phyloP scores from a whole-genome alignment of 1,284 basidiomycete species.

The Fomitiporia mediterranea region DNA sequence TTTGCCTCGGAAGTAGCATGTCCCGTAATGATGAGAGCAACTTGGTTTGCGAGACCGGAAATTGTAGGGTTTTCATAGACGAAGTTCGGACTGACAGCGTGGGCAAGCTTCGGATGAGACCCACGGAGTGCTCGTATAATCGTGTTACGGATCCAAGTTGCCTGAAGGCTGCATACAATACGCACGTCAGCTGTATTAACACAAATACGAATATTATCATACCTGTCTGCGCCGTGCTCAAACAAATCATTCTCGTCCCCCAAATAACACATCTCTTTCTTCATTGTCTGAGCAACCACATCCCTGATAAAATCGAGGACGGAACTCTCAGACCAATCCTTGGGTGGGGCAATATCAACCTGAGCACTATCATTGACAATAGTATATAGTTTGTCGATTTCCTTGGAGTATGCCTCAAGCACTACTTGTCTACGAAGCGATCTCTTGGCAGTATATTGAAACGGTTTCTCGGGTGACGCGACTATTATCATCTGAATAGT shows the following conservation, averaged over 20 bases:
- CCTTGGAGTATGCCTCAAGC: conserved; percentile 19
- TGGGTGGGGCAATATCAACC: conserved; percentile 12
- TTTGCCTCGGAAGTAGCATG: background rate
- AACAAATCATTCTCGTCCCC: conserved; percentile 37
- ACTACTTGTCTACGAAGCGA: conserved; percentile 14
- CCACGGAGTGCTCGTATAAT: conserved; percentile 32
- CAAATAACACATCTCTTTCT: background rate
- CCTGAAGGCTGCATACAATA: conserved; percentile 33
- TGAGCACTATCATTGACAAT: conserved; percentile 19
- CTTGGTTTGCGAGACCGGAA: conserved; percentile 25
- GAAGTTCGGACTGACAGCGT: conserved; percentile 28
- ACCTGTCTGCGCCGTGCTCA: conserved; percentile 41
- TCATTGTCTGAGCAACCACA: conserved; percentile 20
- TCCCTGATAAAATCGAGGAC: conserved; percentile 16
- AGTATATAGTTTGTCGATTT: conserved; percentile 21
- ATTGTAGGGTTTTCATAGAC: conserved; percentile 36
- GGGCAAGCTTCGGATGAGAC: background rate
- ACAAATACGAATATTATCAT: background rate
- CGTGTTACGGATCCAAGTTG: conserved; percentile 39
- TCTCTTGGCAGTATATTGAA: conserved; percentile 22
- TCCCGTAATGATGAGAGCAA: conserved; percentile 21
- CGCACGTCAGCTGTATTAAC: background rate
- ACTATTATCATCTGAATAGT: conserved; percentile 20
- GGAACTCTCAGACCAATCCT: conserved; percentile 14
- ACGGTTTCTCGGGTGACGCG: conserved; percentile 17